Conservation (phyloP, 345 rosid species). For the Barbarea vulgaris region DNA sequence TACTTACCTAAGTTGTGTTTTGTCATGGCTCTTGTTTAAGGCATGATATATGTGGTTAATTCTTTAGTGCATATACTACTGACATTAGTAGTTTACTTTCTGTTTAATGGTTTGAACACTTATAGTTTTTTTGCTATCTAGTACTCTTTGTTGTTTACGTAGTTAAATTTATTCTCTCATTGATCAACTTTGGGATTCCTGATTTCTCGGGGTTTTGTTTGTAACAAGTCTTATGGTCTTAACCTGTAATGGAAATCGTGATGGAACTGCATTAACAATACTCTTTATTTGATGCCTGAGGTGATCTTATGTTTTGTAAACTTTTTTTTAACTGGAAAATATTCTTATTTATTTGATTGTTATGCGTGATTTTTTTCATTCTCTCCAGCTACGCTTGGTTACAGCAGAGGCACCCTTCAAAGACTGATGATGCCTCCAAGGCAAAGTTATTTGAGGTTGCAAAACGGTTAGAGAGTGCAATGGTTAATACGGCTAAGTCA, state of each 20-base stretch:
- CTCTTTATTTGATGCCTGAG: slow-evolving; percentile 7
- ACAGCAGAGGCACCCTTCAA: slow-evolving; percentile 53
- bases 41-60: not conserved
- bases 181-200: not conserved
- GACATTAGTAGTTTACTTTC: slow-evolving; percentile 5
- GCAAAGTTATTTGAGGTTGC: slow-evolving; percentile 57
- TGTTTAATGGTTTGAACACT: not conserved
- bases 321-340: not conserved
- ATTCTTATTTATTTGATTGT: slow-evolving; percentile 19
- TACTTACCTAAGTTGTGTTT: slow-evolving; percentile 13
- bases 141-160: not conserved
- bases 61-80: slow-evolving; percentile 3
- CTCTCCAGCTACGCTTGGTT: slow-evolving; percentile 55
- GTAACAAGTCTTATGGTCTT: not conserved
- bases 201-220: slow-evolving; percentile 3
- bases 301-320: slow-evolving; percentile 20
- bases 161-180: not conserved
- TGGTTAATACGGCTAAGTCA: slow-evolving; percentile 58
- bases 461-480: slow-evolving; percentile 74
- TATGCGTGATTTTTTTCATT: slow-evolving; percentile 3
- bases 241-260: not conserved
- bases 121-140: not conserved
- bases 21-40: not conserved
- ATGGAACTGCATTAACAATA: not conserved
- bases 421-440: slow-evolving; percentile 50